Percentiles rank a stretch among this genome's conserved stretches.
phyloP scores from a whole-genome alignment of 768 basidiomycete species.

The Mycena galericulata region DNA sequence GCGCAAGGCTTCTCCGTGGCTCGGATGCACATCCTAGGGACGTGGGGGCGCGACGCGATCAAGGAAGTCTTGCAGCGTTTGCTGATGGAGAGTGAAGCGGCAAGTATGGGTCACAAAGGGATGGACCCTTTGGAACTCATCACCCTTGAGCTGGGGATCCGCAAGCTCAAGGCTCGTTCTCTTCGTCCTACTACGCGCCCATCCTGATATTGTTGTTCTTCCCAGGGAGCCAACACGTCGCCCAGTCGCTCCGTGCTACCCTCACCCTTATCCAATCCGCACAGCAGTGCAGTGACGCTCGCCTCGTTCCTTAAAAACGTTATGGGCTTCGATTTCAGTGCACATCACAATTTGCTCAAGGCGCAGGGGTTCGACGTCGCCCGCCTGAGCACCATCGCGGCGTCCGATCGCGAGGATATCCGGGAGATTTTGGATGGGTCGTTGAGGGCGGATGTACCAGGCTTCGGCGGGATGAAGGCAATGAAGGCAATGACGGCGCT shows the following conservation, averaged over 20 bases:
- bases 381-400: not conserved
- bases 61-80: not conserved
- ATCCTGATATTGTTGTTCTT: not conserved
- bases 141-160: not conserved
- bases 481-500: too few relatives aligned
- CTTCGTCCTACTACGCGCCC: not conserved
- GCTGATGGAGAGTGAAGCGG: not conserved
- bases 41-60: not conserved
- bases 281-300: conserved; percentile 6
- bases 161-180: not conserved
- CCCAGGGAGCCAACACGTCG: not conserved
- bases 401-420: not conserved
- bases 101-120: not conserved
- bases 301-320: conserved; percentile 15
- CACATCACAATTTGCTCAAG: not conserved
- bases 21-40: not conserved
- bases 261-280: not conserved
- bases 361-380: conserved; percentile 9
- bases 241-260: not conserved
- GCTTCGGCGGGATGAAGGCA: too few relatives aligned
- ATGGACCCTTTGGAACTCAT: not conserved
- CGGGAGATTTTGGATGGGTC: not conserved
- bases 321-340: conserved; percentile 19
- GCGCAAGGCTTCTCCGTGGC: conserved; percentile 13
- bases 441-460: not conserved